Evolutionary conservation across 2,329 filamentous ascomycete species (phyloP).

Genomic region (Scytalidium lignicola): DNA sequence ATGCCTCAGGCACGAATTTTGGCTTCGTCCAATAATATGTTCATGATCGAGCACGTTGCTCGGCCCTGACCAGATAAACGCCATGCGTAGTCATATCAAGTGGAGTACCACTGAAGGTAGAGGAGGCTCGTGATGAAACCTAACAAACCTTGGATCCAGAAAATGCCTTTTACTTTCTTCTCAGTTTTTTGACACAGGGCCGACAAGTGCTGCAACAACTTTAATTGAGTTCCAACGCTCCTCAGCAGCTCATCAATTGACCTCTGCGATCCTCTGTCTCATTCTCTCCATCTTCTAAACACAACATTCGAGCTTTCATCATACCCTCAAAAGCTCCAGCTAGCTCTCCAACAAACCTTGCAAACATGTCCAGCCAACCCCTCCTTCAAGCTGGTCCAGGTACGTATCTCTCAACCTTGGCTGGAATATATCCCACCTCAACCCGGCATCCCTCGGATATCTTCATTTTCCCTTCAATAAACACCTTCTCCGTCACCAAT

Average conservation of each 20-base stretch:
- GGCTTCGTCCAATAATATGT: background rate
- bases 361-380: slow-evolving; percentile 87
- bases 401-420: slow-evolving; percentile 36
- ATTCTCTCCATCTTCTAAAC: background rate
- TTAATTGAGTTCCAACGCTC: background rate
- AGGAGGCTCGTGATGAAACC: background rate
- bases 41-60: background rate
- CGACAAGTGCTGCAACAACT: background rate
- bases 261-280: background rate
- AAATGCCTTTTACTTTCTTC: background rate
- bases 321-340: background rate
- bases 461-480: too few species aligned
- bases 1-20: background rate
- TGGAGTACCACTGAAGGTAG: background rate
- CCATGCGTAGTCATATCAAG: background rate
- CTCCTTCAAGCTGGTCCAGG: slow-evolving; percentile 91
- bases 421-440: too few species aligned
- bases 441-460: too few species aligned
- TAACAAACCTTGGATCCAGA: background rate
- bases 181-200: background rate
- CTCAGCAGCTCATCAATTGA: background rate
- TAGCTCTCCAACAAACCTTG: background rate
- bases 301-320: background rate
- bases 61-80: background rate
- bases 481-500: background rate